Evolutionary conservation across 345 rosid species (phyloP), one percentile per base, ranked within the genome.

Genomic region (Trapa bicornis): DNA sequence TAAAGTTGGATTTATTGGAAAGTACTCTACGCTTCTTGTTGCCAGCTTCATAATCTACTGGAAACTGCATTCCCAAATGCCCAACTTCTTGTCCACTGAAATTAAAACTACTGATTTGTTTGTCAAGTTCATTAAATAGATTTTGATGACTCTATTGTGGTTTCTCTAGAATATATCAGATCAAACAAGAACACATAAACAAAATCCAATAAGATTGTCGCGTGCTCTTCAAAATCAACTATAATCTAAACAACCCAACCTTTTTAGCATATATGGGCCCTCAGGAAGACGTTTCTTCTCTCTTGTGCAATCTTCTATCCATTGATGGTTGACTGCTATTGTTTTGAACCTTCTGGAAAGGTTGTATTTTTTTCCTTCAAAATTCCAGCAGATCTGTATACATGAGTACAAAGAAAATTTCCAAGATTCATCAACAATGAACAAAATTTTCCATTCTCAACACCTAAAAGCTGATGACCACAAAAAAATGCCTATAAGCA

Each of bases 271-370:
- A 68, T 89, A 91, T 41, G 93, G 87, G 16, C 63, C 67, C 75
- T 89, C 96, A 0, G 87, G 77, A 41, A 91, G 80, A 72, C 84
- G 86, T 66, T 73, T 79, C 47, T 86, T 81, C 80, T 82, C 72
- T 81, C 74, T 86, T 50, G 86, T 36, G 41, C 97, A 94, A 66
- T 89, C 91, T 78, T 89, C 93, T 0, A 94, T 71, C 99, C 99
- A 94, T 42, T 75, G 80, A 76, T 94, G 97, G 70, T 91, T 91
- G 0, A 94, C 93, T 2, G 87, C 68, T 29, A 61, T 65, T 0
- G 85, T 80, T 65, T 63, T 61, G 0, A 91, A 89, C 75, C 83
- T 84, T 73, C 73, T 84, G 1, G 96, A 91, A 47, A 89, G 86
- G 35, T 74, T 66, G 37, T 84, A 86, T 69, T 94, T 94, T 69